phyloP scores from a whole-genome alignment of 306 rosid genomes.

The Quercus bicolor region DNA sequence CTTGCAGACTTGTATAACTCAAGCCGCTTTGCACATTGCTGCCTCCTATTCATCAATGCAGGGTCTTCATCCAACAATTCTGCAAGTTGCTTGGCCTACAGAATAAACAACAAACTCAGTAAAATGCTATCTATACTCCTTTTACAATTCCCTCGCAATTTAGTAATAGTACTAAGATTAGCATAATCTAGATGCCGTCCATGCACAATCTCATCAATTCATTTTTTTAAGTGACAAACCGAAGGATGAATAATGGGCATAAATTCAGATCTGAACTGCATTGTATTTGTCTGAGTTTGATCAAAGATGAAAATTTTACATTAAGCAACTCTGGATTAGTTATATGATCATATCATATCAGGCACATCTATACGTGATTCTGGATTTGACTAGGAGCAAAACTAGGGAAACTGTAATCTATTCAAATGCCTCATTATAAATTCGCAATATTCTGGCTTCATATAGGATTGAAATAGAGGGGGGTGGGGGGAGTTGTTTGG shows the following conservation, averaged over 20 bases:
- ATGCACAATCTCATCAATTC: neutral
- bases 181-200: neutral
- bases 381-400: neutral
- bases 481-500: neutral
- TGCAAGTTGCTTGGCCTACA: slow-evolving; percentile 37
- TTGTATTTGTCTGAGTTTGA: neutral
- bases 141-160: neutral
- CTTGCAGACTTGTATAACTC: slow-evolving; percentile 49
- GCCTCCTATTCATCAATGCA: slow-evolving; percentile 38
- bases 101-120: slow-evolving; percentile 10
- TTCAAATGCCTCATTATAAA: neutral
- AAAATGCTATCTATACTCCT: neutral
- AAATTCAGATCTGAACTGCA: neutral
- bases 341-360: neutral
- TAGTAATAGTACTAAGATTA: neutral
- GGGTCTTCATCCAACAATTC: slow-evolving; percentile 43
- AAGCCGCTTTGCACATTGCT: slow-evolving; percentile 44
- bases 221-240: neutral
- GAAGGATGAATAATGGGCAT: neutral
- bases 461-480: neutral
- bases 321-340: neutral
- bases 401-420: neutral
- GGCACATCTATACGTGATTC: neutral
- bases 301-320: neutral
- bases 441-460: neutral